Percentiles rank a stretch among this genome's conserved stretches.
Evolutionary conservation across 1,139 yeast genomes (phyloP).

Genomic region (Groenewaldozyma auringiensis): DNA sequence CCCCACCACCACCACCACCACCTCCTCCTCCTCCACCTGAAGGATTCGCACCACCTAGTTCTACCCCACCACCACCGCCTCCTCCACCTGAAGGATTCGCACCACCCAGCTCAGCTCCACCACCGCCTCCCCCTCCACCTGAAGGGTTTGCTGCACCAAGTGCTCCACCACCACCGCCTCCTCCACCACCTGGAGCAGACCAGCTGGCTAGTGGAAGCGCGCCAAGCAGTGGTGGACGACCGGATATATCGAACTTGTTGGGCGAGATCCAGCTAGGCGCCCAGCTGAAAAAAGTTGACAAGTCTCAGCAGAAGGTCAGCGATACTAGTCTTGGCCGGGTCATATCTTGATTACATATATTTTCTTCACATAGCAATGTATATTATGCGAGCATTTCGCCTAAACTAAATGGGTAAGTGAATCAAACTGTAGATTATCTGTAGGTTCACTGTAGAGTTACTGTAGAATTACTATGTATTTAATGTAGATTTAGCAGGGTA

Average conservation of each 20-base stretch:
- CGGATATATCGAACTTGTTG: slow-evolving; percentile 41
- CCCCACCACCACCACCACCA: slow-evolving; percentile 14
- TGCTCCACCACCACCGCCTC: slow-evolving; percentile 24
- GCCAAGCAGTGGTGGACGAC: slow-evolving; percentile 28
- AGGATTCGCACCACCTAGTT: slow-evolving; percentile 20
- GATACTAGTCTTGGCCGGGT: slow-evolving; percentile 43
- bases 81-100: slow-evolving; percentile 15
- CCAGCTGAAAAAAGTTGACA: slow-evolving; percentile 43
- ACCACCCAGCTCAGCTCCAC: slow-evolving; percentile 15
- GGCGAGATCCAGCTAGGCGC: slow-evolving; percentile 53
- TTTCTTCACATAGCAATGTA: not conserved
- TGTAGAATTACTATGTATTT: no score
- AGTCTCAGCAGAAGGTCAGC: slow-evolving; percentile 39
- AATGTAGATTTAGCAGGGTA: not conserved
- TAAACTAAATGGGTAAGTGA: no score
- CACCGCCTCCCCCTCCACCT: slow-evolving; percentile 34
- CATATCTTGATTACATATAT: slow-evolving; percentile 28
- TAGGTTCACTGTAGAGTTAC: not conserved
- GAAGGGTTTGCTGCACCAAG: slow-evolving; percentile 22
- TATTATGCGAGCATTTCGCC: no score
- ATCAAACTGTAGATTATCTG: no score
- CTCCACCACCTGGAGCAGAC: slow-evolving; percentile 19
- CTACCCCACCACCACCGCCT: slow-evolving; percentile 22
- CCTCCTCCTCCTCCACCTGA: slow-evolving; percentile 22
- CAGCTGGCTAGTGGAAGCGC: slow-evolving; percentile 15